Evolutionary conservation across 768 basidiomycete species (phyloP).

Genomic region (Leucosporidium scottii): DNA sequence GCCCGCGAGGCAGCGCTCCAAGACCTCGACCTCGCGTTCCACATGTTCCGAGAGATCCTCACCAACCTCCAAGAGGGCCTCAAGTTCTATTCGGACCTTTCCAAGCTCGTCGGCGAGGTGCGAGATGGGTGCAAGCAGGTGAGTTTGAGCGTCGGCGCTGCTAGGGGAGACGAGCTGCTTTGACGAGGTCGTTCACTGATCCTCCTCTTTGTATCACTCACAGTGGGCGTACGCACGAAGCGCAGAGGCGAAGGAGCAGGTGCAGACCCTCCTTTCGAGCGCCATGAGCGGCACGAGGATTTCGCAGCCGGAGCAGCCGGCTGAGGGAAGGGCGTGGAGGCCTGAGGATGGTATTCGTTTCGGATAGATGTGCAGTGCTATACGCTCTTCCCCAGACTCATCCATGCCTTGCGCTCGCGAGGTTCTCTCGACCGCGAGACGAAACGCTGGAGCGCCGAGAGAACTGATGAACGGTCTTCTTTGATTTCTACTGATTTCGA

Average conservation of each 20-base stretch:
- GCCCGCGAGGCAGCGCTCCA: constrained; percentile 75
- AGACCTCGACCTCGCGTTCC: constrained; percentile 72
- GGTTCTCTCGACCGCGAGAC: too few relatives aligned
- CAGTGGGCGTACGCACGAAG: constrained; percentile 16
- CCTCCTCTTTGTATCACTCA: background rate
- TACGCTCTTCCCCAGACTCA: too few relatives aligned
- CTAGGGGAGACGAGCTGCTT: background rate
- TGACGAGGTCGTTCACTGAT: background rate
- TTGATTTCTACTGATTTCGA: too few relatives aligned
- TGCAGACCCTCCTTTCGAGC: constrained; percentile 53
- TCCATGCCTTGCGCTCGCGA: too few relatives aligned
- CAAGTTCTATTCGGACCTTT: constrained; percentile 86
- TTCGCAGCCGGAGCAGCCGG: too few relatives aligned
- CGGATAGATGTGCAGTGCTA: too few relatives aligned
- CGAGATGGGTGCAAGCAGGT: constrained; percentile 23
- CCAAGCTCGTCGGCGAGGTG: constrained; percentile 51
- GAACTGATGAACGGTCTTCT: too few relatives aligned
- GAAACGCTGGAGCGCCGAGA: too few relatives aligned
- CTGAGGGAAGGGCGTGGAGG: too few relatives aligned
- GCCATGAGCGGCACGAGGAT: too few relatives aligned
- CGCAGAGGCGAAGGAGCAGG: constrained; percentile 42
- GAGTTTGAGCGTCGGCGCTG: background rate
- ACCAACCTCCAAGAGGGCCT: constrained; percentile 66
- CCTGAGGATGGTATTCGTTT: too few relatives aligned
- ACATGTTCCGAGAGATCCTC: constrained; percentile 76